phyloP scores from a whole-genome alignment of 2,329 filamentous ascomycete genomes.

The Apiospora arundinis region DNA sequence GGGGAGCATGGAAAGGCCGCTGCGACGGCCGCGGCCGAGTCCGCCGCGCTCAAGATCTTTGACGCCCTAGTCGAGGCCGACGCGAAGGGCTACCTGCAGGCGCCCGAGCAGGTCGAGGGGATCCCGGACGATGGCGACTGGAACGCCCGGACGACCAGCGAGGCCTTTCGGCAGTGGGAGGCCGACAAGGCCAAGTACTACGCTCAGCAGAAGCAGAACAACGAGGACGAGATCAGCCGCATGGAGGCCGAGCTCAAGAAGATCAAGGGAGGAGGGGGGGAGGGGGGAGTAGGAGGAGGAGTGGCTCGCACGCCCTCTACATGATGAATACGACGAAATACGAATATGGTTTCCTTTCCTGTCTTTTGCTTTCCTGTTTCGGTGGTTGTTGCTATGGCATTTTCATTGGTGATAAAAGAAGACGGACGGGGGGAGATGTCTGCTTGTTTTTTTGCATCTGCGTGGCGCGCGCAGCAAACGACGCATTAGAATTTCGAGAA shows the following conservation, averaged over 20 bases:
- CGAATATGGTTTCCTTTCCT: neutral
- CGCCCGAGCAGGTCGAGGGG: constrained; percentile 36
- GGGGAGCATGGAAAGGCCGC: neutral
- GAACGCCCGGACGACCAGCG: constrained; percentile 36
- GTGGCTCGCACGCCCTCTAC: neutral
- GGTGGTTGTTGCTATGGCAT: neutral
- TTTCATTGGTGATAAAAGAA: neutral
- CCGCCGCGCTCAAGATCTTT: constrained; percentile 38
- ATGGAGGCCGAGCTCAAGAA: constrained; percentile 38
- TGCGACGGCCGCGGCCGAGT: neutral
- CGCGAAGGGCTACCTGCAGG: constrained; percentile 38
- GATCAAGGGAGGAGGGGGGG: neutral
- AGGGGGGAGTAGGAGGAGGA: neutral
- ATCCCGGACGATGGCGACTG: constrained; percentile 40
- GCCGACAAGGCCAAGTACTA: constrained; percentile 37
- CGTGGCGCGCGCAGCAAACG: neutral
- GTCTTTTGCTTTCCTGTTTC: neutral
- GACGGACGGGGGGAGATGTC: neutral
- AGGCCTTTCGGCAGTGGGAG: constrained; percentile 33
- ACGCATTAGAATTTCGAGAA: constrained; percentile 17
- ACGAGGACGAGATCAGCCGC: constrained; percentile 35
- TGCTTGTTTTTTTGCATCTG: constrained; percentile 8
- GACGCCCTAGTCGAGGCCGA: constrained; percentile 42
- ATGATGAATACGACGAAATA: neutral
- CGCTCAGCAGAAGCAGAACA: constrained; percentile 31